These are phyloP conservation scores for Globisporangium nodosum DNA, from an alignment of 352 stramenopile species.

Conservation along the genomic window DNA sequence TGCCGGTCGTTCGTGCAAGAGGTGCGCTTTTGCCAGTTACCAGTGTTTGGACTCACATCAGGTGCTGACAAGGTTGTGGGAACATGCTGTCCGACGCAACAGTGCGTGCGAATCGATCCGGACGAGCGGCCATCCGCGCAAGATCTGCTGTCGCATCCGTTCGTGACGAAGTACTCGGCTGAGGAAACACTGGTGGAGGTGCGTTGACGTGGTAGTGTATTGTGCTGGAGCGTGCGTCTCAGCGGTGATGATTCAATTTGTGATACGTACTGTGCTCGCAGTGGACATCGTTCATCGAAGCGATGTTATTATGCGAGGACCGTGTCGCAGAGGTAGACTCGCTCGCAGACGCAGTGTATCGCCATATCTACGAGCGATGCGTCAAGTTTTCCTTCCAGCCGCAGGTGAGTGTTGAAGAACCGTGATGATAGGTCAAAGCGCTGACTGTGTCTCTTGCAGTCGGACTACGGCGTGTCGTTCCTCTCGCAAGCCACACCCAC, in stretches of 20 bases:
- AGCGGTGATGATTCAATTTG: background rate
- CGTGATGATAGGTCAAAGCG: too few relatives aligned
- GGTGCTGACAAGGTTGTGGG: background rate
- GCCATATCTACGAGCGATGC: constrained; percentile 69
- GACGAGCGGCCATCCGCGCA: constrained; percentile 58
- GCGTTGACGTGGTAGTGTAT: background rate
- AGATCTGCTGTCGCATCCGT: constrained; percentile 58
- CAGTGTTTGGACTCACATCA: background rate
- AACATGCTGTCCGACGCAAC: background rate
- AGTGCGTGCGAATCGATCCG: constrained; percentile 71
- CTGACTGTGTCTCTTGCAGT: constrained; percentile 27
- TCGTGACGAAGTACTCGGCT: constrained; percentile 56
- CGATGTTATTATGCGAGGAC: constrained; percentile 54
- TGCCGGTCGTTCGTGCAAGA: constrained; percentile 69
- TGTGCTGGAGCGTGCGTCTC: background rate
- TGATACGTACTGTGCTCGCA: constrained; percentile 11
- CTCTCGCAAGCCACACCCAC: constrained; percentile 48
- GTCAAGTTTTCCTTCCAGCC: constrained; percentile 72
- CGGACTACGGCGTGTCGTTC: constrained; percentile 78
- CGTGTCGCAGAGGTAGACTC: constrained; percentile 47
- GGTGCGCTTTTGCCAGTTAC: constrained; percentile 18
- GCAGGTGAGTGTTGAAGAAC: constrained; percentile 32
- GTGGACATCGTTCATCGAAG: constrained; percentile 64
- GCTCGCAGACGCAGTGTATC: constrained; percentile 70
- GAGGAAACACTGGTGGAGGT: constrained; percentile 72